Percentiles rank a stretch among this genome's conserved stretches.
Conservation (phyloP, 2,329 filamentous ascomycete genomes). For the Penicillium sp. region DNA sequence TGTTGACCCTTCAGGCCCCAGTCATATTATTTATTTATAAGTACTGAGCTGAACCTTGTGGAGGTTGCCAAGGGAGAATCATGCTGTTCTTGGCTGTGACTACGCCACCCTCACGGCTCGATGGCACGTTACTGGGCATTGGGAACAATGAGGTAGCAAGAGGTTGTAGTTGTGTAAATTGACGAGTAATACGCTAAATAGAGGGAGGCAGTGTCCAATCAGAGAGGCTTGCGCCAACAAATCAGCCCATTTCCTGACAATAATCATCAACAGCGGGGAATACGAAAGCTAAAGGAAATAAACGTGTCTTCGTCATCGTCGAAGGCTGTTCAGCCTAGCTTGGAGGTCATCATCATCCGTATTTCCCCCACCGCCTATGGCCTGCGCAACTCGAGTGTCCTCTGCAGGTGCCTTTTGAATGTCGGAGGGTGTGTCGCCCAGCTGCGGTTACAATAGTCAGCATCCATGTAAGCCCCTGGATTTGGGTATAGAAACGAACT, state of each 20-base stretch:
- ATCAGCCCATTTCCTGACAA: neutral
- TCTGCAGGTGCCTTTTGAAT: constrained; percentile 73
- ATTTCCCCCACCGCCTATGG: constrained; percentile 64
- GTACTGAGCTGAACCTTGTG: neutral
- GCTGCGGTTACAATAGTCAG: constrained; percentile 56
- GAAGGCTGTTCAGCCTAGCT: constrained; percentile 85
- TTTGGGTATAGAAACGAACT: constrained; percentile 60
- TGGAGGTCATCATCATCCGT: constrained; percentile 86
- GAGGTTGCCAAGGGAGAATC: neutral
- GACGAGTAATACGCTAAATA: constrained; percentile 7
- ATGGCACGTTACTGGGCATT: neutral
- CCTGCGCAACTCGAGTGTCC: constrained; percentile 82
- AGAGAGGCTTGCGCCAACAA: constrained; percentile 6
- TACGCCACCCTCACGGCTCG: neutral
- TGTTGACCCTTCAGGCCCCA: neutral
- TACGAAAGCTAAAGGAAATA: constrained; percentile 2
- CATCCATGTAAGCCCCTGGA: neutral
- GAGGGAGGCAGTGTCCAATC: constrained; percentile 2
- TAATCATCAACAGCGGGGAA: constrained; percentile 6
- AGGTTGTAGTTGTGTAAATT: neutral
- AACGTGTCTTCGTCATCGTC: constrained; percentile 51
- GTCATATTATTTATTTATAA: neutral
- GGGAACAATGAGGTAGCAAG: neutral
- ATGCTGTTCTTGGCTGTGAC: neutral
- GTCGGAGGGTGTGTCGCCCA: constrained; percentile 88